Conservation (phyloP, 768 basidiomycete species). For the Austroboletus eburneus region DNA sequence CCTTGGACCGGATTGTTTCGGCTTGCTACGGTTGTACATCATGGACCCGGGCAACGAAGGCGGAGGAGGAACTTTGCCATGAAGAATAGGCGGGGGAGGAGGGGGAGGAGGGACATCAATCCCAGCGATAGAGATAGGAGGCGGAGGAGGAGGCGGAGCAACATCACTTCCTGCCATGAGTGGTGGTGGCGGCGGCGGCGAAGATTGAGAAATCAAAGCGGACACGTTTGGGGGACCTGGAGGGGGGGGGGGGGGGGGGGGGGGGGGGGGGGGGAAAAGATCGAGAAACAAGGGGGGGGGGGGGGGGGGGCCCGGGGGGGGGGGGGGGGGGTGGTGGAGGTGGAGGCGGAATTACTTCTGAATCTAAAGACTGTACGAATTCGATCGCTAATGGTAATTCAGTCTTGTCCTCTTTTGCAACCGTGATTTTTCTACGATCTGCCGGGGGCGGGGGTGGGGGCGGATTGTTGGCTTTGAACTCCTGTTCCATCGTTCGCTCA, state of each 20-base stretch:
- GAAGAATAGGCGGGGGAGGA: constrained; percentile 38
- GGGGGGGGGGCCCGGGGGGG: too few species aligned
- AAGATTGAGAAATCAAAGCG: too few species aligned
- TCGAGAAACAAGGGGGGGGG: too few species aligned
- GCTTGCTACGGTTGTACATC: constrained; percentile 30
- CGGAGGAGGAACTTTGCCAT: constrained; percentile 17
- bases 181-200: constrained; percentile 37
- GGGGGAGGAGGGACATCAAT: constrained; percentile 3
- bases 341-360: constrained; percentile 2
- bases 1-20: constrained; percentile 43
- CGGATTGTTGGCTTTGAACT: constrained; percentile 63
- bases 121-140: constrained; percentile 22
- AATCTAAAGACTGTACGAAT: constrained; percentile 3
- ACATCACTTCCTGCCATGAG: constrained; percentile 6
- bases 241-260: too few species aligned
- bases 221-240: too few species aligned
- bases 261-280: constrained; percentile 32
- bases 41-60: constrained; percentile 27
- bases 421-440: constrained; percentile 6
- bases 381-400: constrained; percentile 11
- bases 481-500: constrained; percentile 57
- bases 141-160: constrained; percentile 24
- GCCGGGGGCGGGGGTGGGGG: constrained; percentile 59
- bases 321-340: too few species aligned
- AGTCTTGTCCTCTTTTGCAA: constrained; percentile 6